Evolutionary conservation across 2,329 filamentous ascomycete genomes (phyloP), one percentile per base, ranked within the genome.

Genomic region (Claviceps digitariae): DNA sequence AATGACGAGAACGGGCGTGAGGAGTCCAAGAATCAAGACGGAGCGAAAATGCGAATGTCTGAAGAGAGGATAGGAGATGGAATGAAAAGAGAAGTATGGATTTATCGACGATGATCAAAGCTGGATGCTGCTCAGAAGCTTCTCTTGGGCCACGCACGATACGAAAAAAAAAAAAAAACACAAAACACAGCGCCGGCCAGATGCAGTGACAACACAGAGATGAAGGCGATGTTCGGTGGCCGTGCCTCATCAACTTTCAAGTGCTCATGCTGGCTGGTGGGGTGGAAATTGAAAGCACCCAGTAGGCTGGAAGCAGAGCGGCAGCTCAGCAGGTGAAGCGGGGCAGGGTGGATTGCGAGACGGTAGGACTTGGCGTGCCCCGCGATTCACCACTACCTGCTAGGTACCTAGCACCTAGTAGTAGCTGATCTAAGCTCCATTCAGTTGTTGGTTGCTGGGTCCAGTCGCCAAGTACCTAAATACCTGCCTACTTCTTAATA

Each of bases 141-240:
- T 20, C 44, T 6, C 4, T 27, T 9, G 10, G 51, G 21, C 27
- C 13, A 27, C 20, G 38, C 51, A 25, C 38, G 38, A 21, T 38
- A 27, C 36, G n/a, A 50, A 6, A 10, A 23, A 13, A 31, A 17
- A 10, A n/a, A 20, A 12, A 10, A 8, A 49, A 27, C 21, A 27
- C 15, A 48, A 27, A 29, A 27, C 15, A 48, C 29, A 36, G 27
- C 50, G 52, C 25, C 34, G 38, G 31, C 52, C 23, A 47, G 48
- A 23, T 54, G 52, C 47, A 53, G 52, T 53, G 41, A 50, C 43
- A 47, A 40, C 31, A 36, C 12, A 34, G 21, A 36, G 25, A 10
- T 36, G 31, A 48, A 48, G 17, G 29, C 23, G 25, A 47, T 29
- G 44, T n/a, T 17, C 15, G 3, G 17, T 31, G 17, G 25, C 34